phyloP scores from a whole-genome alignment of 164 flowering plant genomes.

The Santalum album region DNA sequence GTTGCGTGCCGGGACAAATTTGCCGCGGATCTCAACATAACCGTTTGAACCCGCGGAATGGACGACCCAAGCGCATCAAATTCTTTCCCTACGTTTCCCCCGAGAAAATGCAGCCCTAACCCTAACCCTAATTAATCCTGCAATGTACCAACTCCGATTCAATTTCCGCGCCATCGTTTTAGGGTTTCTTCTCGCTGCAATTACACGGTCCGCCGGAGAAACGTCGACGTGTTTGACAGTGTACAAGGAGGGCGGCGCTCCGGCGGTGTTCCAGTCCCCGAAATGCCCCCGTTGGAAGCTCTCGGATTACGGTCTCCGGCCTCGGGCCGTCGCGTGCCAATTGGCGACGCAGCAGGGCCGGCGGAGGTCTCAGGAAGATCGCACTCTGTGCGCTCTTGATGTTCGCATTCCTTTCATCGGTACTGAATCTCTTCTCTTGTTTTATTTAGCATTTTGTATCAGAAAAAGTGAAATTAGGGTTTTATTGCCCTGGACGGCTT shows the following conservation, averaged over 20 bases:
- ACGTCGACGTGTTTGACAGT: conserved; percentile 74
- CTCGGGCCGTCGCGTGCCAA: conserved; percentile 45
- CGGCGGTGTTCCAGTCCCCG: conserved; percentile 84
- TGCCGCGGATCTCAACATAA: too few species aligned
- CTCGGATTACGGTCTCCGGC: conserved; percentile 21
- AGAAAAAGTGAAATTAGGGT: too few species aligned
- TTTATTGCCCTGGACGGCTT: too few species aligned
- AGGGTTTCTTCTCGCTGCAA: conserved; percentile 6
- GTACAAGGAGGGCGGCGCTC: conserved; percentile 91
- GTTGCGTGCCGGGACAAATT: too few species aligned
- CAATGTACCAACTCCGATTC: not conserved
- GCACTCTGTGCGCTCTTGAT: conserved; percentile 67
- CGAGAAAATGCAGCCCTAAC: too few species aligned
- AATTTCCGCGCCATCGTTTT: conserved; percentile 10
- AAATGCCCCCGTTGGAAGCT: conserved; percentile 94
- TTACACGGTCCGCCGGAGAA: conserved; percentile 28
- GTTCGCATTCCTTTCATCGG: conserved; percentile 82
- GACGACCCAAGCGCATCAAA: too few species aligned
- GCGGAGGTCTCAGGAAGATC: conserved; percentile 55
- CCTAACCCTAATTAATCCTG: too few species aligned
- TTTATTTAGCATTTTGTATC: too few species aligned
- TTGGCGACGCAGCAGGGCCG: conserved; percentile 65
- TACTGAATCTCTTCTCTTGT: conserved; percentile 8
- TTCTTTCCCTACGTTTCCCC: too few species aligned
- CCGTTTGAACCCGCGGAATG: too few species aligned